Percentiles rank a stretch among this genome's conserved stretches.
Conservation (phyloP, 257 asterid species). For the Petrea volubilis region DNA sequence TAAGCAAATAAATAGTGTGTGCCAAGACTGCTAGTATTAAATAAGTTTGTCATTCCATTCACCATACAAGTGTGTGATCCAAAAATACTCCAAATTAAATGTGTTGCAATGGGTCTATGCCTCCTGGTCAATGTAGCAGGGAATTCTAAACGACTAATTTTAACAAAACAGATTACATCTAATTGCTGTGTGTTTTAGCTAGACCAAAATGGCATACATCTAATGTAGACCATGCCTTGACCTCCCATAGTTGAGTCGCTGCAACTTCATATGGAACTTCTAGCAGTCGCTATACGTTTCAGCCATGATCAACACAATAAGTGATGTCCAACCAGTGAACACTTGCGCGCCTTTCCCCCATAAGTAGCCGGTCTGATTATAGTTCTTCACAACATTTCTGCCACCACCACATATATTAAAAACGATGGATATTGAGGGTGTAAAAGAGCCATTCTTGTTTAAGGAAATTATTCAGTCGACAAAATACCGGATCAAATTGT, state of each 20-base stretch:
- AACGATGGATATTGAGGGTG: too few species aligned
- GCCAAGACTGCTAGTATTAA: too few species aligned
- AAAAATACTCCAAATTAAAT: too few species aligned
- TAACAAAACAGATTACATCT: too few species aligned
- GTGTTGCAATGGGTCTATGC: too few species aligned
- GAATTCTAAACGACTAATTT: too few species aligned
- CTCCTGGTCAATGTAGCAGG: too few species aligned
- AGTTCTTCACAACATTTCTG: constrained; percentile 84
- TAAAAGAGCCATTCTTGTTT: too few species aligned
- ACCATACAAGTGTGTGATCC: too few species aligned
- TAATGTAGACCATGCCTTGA: neutral
- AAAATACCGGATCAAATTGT: constrained; percentile 77
- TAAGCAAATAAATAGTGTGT: too few species aligned
- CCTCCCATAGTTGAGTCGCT: neutral
- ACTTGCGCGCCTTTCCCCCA: constrained; percentile 96
- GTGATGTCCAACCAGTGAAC: constrained; percentile 94
- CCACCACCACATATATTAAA: constrained; percentile 23
- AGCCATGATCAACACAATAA: constrained; percentile 82
- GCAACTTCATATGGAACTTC: constrained; percentile 7
- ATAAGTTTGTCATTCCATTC: too few species aligned
- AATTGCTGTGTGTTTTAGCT: too few species aligned
- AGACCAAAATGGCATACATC: neutral
- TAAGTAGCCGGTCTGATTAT: constrained; percentile 67
- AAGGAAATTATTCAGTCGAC: neutral
- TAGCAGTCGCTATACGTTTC: constrained; percentile 67